Conservation (phyloP, 1,284 basidiomycete genomes). For the Ganoderma boninense region DNA sequence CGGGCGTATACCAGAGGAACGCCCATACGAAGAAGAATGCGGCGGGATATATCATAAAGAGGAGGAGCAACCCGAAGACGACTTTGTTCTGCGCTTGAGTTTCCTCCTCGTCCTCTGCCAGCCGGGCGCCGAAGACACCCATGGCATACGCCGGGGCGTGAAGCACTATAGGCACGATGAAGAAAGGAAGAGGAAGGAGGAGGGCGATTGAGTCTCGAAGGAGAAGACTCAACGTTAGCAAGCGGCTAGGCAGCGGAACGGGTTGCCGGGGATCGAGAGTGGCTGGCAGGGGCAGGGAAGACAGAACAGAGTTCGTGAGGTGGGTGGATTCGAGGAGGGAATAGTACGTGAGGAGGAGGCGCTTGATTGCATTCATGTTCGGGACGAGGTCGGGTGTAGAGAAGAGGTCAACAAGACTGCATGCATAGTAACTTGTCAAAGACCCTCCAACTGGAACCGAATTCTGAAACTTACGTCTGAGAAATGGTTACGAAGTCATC, state of each 20-base stretch:
- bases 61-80: constrained; percentile 80
- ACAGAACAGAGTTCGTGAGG: constrained; percentile 84
- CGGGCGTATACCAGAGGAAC: constrained; percentile 72
- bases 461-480: constrained; percentile 74
- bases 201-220: constrained; percentile 77
- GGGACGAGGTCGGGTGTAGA: constrained; percentile 69
- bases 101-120: constrained; percentile 90
- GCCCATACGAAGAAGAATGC: constrained; percentile 87
- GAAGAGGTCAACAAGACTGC: constrained; percentile 84
- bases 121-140: constrained; percentile 74
- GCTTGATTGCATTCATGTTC: constrained; percentile 68
- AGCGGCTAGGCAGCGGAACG: constrained; percentile 80
- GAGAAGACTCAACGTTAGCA: constrained; percentile 82
- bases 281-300: constrained; percentile 79
- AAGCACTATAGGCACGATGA: constrained; percentile 83
- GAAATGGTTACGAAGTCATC: constrained; percentile 84
- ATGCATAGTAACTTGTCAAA: constrained; percentile 26
- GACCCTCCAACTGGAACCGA: constrained; percentile 14
- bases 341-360: constrained; percentile 85
- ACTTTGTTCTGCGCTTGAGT: constrained; percentile 94
- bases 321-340: constrained; percentile 85
- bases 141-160: constrained; percentile 88
- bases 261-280: constrained; percentile 80
- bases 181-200: constrained; percentile 84
- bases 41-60: constrained; percentile 81